phyloP scores from a whole-genome alignment of 768 basidiomycete species.

The Podaxis sp. region DNA sequence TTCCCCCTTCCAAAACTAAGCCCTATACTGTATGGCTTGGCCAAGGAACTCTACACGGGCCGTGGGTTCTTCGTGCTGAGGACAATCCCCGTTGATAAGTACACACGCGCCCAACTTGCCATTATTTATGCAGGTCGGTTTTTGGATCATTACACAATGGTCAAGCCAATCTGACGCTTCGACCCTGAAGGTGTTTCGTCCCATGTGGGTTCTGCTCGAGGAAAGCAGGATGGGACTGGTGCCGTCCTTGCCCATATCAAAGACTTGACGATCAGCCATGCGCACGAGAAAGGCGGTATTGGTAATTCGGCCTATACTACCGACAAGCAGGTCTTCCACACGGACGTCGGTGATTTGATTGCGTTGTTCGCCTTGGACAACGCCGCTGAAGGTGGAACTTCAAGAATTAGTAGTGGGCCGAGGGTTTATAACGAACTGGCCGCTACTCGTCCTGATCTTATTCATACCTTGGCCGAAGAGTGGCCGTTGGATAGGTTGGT shows the following conservation, averaged over 20 bases:
- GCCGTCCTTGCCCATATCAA: constrained; percentile 49
- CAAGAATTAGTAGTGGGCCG: constrained; percentile 43
- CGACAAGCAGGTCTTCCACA: constrained; percentile 51
- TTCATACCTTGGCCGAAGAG: constrained; percentile 38
- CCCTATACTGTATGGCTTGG: constrained; percentile 33
- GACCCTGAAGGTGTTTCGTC: constrained; percentile 42
- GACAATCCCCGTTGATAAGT: constrained; percentile 43
- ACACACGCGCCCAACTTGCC: constrained; percentile 38
- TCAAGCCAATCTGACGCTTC: background rate
- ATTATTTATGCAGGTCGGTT: constrained; percentile 43
- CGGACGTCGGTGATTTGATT: constrained; percentile 47
- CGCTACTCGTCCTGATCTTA: constrained; percentile 43
- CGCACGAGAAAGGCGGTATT: constrained; percentile 39
- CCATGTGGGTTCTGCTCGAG: constrained; percentile 43
- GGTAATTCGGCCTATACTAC: constrained; percentile 48
- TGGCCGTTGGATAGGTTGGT: constrained; percentile 43
- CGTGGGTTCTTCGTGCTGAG: constrained; percentile 50
- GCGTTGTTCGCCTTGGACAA: constrained; percentile 41
- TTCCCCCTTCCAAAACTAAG: constrained; percentile 46
- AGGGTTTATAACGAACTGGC: constrained; percentile 48
- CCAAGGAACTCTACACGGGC: constrained; percentile 42
- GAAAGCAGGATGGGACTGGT: constrained; percentile 42
- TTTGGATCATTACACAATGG: background rate
- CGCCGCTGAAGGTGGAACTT: constrained; percentile 44
- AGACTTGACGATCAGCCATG: constrained; percentile 43